phyloP scores from a whole-genome alignment of 169 alveolate genomes.

The Miamiensis avidus region DNA sequence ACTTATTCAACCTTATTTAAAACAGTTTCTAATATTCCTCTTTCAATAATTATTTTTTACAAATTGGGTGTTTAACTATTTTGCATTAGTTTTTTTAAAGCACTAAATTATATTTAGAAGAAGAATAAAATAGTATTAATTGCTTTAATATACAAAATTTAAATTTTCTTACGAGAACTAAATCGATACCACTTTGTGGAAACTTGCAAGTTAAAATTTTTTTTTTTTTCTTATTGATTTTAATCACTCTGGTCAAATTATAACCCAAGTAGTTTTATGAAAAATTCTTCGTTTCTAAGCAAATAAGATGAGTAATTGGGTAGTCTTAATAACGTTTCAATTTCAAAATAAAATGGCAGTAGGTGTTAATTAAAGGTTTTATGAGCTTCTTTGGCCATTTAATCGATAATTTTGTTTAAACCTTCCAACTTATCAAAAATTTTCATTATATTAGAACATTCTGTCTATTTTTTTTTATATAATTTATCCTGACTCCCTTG shows the following conservation, averaged over 20 bases:
- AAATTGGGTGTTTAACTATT: no score
- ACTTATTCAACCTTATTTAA: no score
- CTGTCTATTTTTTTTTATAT: background rate
- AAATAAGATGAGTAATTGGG: conserved; percentile 2
- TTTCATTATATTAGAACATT: background rate
- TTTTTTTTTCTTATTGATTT: background rate
- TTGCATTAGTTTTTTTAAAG: no score
- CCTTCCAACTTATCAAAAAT: background rate
- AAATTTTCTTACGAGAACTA: background rate
- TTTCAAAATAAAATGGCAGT: background rate
- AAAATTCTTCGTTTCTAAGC: background rate
- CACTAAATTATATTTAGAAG: no score
- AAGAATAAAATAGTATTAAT: no score
- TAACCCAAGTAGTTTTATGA: background rate
- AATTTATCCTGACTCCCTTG: background rate
- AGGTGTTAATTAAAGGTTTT: background rate
- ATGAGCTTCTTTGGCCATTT: conserved; percentile 2
- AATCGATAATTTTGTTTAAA: background rate
- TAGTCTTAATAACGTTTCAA: background rate
- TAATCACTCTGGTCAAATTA: background rate
- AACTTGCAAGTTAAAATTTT: background rate
- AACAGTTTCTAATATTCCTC: no score
- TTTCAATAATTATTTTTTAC: no score
- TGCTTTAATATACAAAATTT: background rate
- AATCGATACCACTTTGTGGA: background rate